Evolutionary conservation across 352 stramenopile genomes (phyloP).

Genomic region (Pythium myriotylum): DNA sequence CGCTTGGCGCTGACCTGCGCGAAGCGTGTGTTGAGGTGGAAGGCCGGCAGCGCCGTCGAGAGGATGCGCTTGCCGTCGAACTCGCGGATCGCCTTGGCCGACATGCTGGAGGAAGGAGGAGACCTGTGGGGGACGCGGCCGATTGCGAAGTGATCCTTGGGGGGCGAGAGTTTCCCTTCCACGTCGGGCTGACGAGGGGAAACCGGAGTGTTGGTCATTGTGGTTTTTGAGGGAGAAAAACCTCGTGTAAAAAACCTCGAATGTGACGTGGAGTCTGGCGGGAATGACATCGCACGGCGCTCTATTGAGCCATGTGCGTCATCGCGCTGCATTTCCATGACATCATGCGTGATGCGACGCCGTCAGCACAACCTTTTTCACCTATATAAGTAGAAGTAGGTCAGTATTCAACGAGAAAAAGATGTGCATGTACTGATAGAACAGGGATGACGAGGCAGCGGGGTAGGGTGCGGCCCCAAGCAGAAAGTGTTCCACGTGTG

Average conservation of each 20-base stretch:
- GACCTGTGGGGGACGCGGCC: conserved; percentile 12
- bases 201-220: conserved; percentile 20
- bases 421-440: no score
- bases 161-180: neutral
- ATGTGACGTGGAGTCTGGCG: conserved; percentile 11
- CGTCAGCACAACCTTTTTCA: conserved; percentile 24
- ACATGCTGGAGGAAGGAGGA: conserved; percentile 63
- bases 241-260: conserved; percentile 24
- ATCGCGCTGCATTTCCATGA: conserved; percentile 23
- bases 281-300: neutral
- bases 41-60: conserved; percentile 71
- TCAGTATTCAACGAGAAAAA: no score
- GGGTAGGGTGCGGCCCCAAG: conserved; percentile 19
- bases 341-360: conserved; percentile 31
- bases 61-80: conserved; percentile 96
- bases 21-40: conserved; percentile 76
- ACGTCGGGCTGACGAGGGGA: conserved; percentile 1
- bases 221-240: no score
- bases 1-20: conserved; percentile 60
- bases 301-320: conserved; percentile 14
- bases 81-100: conserved; percentile 95
- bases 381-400: no score
- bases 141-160: conserved; percentile 21
- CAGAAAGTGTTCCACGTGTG: no score
- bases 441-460: neutral